Percentiles rank a stretch among this genome's conserved stretches.
These are phyloP conservation scores for Leptodontidium sp. DNA, from an alignment of 2,329 filamentous ascomycete species.

Conservation along the genomic window DNA sequence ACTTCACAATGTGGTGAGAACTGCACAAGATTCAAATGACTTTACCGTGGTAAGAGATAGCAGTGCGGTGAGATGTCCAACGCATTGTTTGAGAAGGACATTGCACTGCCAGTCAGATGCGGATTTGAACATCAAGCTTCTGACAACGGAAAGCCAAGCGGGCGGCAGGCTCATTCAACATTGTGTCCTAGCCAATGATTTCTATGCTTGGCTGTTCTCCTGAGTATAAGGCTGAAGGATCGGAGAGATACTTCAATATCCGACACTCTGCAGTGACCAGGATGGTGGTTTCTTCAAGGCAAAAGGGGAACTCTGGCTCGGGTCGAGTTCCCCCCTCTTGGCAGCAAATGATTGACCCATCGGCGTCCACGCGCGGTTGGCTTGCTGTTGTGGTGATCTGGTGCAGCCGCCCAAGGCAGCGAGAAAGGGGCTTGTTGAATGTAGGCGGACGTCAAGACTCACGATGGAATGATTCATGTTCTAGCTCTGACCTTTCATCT, in stretches of 20 bases:
- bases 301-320: background rate
- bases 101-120: slow-evolving; percentile 27
- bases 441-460: background rate
- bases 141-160: slow-evolving; percentile 34
- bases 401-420: slow-evolving; percentile 2
- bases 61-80: background rate
- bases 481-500: background rate
- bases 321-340: background rate
- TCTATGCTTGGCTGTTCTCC: slow-evolving; percentile 21
- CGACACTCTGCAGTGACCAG: slow-evolving; percentile 36
- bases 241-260: slow-evolving; percentile 37
- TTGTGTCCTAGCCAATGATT: slow-evolving; percentile 29
- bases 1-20: slow-evolving; percentile 2
- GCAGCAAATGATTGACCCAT: background rate
- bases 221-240: slow-evolving; percentile 41
- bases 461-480: background rate
- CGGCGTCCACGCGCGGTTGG: background rate
- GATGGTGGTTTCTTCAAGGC: slow-evolving; percentile 10
- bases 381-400: slow-evolving; percentile 1
- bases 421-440: background rate
- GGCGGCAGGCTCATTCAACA: slow-evolving; percentile 28
- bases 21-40: background rate
- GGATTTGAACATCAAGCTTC: slow-evolving; percentile 34
- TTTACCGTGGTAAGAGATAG: background rate
- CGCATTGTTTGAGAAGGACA: slow-evolving; percentile 17